These are phyloP conservation scores for Exobasidium cylindrosporum DNA, from an alignment of 1,284 basidiomycete species.

Conservation along the genomic window DNA sequence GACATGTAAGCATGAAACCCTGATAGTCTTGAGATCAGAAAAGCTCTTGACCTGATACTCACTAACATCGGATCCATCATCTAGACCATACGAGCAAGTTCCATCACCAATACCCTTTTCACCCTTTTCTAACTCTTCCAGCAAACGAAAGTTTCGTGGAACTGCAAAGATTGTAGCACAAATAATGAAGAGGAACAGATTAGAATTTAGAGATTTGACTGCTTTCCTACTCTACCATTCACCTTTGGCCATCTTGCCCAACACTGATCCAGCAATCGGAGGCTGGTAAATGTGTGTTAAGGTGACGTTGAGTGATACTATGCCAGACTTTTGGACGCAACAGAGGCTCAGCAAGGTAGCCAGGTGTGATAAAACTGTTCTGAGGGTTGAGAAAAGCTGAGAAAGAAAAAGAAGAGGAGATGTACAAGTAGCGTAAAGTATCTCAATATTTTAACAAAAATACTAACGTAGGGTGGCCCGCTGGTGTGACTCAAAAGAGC, in stretches of 20 bases:
- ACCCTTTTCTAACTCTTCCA: conserved; percentile 93
- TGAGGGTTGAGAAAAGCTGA: no score
- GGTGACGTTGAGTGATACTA: no score
- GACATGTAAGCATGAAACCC: not conserved
- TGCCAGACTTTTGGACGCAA: no score
- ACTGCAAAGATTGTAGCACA: no score
- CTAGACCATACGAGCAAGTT: conserved; percentile 81
- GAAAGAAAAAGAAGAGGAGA: no score
- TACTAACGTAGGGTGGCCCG: no score
- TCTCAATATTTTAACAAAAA: no score
- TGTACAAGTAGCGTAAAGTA: no score
- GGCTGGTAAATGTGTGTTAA: no score
- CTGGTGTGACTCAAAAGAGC: no score
- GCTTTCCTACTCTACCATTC: not conserved
- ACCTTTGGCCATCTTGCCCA: conserved; percentile 7
- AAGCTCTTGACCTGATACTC: conserved; percentile 17
- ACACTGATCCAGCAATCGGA: not conserved
- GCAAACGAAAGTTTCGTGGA: conserved; percentile 87
- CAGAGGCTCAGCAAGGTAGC: no score
- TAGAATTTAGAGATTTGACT: not conserved
- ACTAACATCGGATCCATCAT: conserved; percentile 51
- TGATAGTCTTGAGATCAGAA: conserved; percentile 2
- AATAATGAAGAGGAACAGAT: not conserved
- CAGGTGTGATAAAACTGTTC: no score
- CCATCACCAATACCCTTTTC: conserved; percentile 99